These are phyloP conservation scores for Picea glauca DNA, from an alignment of 75 land plant species.

Conservation along the genomic window DNA sequence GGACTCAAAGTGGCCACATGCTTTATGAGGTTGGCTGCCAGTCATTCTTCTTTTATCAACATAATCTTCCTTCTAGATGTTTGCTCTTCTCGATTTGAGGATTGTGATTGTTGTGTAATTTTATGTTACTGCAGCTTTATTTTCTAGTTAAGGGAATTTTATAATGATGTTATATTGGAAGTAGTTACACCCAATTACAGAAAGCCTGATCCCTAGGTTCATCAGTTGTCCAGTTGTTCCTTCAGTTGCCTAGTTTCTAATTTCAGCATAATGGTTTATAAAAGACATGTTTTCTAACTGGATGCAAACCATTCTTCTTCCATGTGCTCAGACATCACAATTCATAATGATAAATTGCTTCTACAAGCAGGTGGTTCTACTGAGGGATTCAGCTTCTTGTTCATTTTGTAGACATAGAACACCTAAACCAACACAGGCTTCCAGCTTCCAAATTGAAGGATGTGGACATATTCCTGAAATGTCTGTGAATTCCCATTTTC, in stretches of 20 bases:
- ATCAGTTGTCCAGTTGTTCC: neutral
- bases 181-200: neutral
- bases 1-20: conserved; percentile 6
- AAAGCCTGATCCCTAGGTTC: neutral
- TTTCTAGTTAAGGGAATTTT: neutral
- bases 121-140: neutral
- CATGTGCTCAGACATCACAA: neutral
- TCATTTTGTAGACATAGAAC: neutral
- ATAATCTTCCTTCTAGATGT: neutral
- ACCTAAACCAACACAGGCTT: neutral
- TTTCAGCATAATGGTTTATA: neutral
- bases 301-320: neutral
- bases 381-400: neutral
- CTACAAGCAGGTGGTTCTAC: neutral
- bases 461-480: neutral
- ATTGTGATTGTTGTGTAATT: neutral
- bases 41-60: conserved; percentile 5
- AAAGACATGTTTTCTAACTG: neutral
- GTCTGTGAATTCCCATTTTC: neutral
- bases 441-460: neutral
- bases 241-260: no score
- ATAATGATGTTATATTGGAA: neutral
- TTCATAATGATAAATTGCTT: neutral
- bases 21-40: conserved; percentile 11
- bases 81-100: conserved; percentile 1